These are phyloP conservation scores for Curvularia verruculosa DNA, from an alignment of 2,329 filamentous ascomycete species.

Conservation along the genomic window DNA sequence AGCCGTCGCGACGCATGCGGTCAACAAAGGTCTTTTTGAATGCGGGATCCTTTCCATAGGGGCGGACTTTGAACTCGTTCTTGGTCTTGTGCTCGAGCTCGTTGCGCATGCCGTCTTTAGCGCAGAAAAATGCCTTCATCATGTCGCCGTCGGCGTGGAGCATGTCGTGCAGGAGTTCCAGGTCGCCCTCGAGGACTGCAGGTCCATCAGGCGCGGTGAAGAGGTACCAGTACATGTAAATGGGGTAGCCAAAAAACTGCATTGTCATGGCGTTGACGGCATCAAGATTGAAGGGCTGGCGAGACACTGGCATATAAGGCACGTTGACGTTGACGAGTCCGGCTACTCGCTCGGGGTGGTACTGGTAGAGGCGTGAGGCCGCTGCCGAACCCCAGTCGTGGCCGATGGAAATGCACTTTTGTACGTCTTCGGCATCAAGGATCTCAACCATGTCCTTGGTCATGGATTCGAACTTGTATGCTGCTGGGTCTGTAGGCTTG, in stretches of 20 bases:
- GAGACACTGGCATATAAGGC: constrained; percentile 46
- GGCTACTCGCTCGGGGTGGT: constrained; percentile 49
- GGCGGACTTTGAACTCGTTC: constrained; percentile 23
- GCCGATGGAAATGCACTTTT: constrained; percentile 51
- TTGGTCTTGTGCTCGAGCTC: constrained; percentile 24
- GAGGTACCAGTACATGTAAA: constrained; percentile 56
- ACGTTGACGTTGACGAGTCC: constrained; percentile 55
- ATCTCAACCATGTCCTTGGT: constrained; percentile 35
- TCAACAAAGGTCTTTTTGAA: constrained; percentile 46
- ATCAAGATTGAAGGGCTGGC: constrained; percentile 48
- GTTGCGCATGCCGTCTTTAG: constrained; percentile 43
- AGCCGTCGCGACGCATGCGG: constrained; percentile 41
- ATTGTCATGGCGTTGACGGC: constrained; percentile 40
- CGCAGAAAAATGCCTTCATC: constrained; percentile 49
- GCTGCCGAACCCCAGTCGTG: constrained; percentile 58
- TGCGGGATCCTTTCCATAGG: constrained; percentile 42
- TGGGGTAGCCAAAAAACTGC: constrained; percentile 46
- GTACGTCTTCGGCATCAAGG: constrained; percentile 30
- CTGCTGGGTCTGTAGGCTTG: constrained; percentile 34
- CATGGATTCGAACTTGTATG: constrained; percentile 32
- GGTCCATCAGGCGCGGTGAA: constrained; percentile 51
- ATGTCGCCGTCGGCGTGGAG: constrained; percentile 44
- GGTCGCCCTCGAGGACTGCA: constrained; percentile 47
- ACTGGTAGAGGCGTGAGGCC: constrained; percentile 52
- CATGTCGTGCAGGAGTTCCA: constrained; percentile 48